Conservation (phyloP, 768 basidiomycete genomes). For the Mycena galopus region DNA sequence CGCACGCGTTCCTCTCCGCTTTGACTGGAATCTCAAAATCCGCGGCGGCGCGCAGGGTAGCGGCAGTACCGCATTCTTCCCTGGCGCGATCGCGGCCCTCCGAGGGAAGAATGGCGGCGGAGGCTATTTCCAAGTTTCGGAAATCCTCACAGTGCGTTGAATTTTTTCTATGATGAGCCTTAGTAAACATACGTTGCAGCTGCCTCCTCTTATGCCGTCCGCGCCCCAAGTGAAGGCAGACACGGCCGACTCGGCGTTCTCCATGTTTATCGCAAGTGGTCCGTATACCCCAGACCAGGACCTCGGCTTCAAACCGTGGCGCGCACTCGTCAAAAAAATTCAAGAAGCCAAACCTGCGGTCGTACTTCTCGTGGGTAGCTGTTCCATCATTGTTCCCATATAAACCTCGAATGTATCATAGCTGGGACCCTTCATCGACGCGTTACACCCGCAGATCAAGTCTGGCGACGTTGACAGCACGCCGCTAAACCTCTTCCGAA, state of each 20-base stretch:
- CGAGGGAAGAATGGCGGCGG: constrained; percentile 94
- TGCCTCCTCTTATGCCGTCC: constrained; percentile 71
- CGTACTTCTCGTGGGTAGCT: constrained; percentile 74
- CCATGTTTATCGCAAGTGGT: constrained; percentile 83
- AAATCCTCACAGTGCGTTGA: constrained; percentile 80
- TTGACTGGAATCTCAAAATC: constrained; percentile 75
- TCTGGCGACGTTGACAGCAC: constrained; percentile 78
- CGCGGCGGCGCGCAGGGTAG: constrained; percentile 73
- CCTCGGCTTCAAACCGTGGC: constrained; percentile 80
- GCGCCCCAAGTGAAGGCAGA: constrained; percentile 41
- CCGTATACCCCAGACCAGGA: constrained; percentile 89
- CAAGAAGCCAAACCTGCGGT: constrained; percentile 77
- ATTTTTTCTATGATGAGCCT: neutral
- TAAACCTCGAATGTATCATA: constrained; percentile 46
- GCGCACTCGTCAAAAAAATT: constrained; percentile 71
- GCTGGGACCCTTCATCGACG: constrained; percentile 94
- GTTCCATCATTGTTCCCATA: neutral
- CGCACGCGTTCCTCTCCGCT: constrained; percentile 77
- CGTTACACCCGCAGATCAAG: constrained; percentile 79
- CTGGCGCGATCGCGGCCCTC: constrained; percentile 88
- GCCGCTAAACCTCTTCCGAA: constrained; percentile 76
- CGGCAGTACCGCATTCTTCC: constrained; percentile 82
- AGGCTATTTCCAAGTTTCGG: constrained; percentile 85
- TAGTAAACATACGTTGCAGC: constrained; percentile 52
- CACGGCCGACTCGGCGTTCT: constrained; percentile 60